Evolutionary conservation across 768 basidiomycete species (phyloP), one percentile per base, ranked within the genome.

Genomic region (Dioszegia aurantiaca): DNA sequence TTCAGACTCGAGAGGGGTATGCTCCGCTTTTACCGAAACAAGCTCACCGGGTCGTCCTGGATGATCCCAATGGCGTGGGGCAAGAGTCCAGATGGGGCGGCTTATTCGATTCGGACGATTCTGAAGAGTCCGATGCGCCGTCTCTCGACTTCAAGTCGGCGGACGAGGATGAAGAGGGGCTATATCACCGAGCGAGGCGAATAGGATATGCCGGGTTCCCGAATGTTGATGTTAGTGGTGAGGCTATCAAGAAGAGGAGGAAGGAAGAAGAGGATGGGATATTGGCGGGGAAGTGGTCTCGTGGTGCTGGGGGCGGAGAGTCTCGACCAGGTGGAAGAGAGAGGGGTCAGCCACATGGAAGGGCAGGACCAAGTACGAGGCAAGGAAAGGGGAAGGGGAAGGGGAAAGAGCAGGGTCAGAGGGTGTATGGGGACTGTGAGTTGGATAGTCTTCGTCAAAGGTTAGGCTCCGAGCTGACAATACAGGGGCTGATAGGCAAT

Each of bases 171-270:
- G 83, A 76, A 23, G 72, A 78, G 68, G 93, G 95, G 65, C 76
- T 94, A 51, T 98, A 87, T 69, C 81, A 78, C 27, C 82, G 90
- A 37, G 86, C 89, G 73, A 83, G 84, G 73, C 81, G 83, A 63
- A 88, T 90, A 60, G 80, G 93, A 24, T 97, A 93, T 77, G 90
- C 91, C 72, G 83, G 88, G 68, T 94, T 93, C 72, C 92, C 91
- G 0, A 85, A 84, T 55, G 85, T 92, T 60, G 92, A 94, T 68
- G 87, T 89, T 46, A 91, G 88, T 77, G 84, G 86, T 24, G 89
- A 92, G 60, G 72, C 72, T 17, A 88, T 87, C 19, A 79, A 84
- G 60, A 77, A 78, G 30, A 73, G 79, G 44, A 86, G 88, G 75
- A 88, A 89, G 84, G 83, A 85, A 56, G 89, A 90, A 68, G 91